These are phyloP conservation scores for Mucor irregularis DNA, from an alignment of 371 early-diverging fungal species.

Conservation along the genomic window DNA sequence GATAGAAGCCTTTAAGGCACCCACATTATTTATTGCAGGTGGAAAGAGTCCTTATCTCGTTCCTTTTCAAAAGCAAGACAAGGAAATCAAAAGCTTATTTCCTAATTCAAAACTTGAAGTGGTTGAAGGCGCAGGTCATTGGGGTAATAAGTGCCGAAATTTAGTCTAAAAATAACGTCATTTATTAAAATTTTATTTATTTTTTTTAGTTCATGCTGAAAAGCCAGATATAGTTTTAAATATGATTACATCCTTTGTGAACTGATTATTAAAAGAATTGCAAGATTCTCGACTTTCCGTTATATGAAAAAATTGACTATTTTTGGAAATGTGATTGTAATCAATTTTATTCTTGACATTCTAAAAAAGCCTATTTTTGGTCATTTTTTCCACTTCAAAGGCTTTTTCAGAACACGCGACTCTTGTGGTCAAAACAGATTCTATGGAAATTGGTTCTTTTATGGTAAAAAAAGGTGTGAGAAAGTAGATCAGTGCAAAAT, in stretches of 20 bases:
- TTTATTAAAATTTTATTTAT: background rate
- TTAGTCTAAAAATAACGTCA: background rate
- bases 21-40: conserved; percentile 84
- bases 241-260: conserved; percentile 48
- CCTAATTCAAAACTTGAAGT: conserved; percentile 61
- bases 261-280: too few relatives aligned
- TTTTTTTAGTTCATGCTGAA: conserved; percentile 75
- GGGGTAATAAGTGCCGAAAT: conserved; percentile 82
- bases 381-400: too few relatives aligned
- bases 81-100: conserved; percentile 61
- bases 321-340: too few relatives aligned
- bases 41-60: conserved; percentile 64
- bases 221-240: conserved; percentile 67
- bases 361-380: too few relatives aligned
- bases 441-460: too few relatives aligned
- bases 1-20: conserved; percentile 44
- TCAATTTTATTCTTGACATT: too few relatives aligned
- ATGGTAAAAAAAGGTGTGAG: too few relatives aligned
- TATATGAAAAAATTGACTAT: too few relatives aligned
- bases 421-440: too few relatives aligned
- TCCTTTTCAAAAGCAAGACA: conserved; percentile 38
- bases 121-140: conserved; percentile 79
- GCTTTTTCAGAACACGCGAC: too few relatives aligned
- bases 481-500: too few relatives aligned
- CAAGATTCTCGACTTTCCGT: too few relatives aligned